Percentiles rank a stretch among this genome's conserved stretches.
Conservation (phyloP, 73 alveolate species). For the Tetrahymena elliotti region DNA sequence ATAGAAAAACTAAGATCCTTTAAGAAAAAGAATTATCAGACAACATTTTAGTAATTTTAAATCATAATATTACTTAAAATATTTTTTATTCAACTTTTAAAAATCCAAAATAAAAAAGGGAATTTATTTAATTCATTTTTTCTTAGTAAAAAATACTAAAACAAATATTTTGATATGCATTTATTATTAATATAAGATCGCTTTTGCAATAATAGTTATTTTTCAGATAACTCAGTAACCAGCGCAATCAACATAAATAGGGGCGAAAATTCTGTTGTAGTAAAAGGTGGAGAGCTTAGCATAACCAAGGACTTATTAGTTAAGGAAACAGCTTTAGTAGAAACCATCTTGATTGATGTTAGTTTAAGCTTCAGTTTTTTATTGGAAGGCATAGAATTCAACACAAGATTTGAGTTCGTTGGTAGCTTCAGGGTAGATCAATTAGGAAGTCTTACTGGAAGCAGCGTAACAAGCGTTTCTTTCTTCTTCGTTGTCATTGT, state of each 20-base stretch:
- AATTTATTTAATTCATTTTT: no score
- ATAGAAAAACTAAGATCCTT: no score
- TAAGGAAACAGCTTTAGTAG: neutral
- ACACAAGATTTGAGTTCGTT: neutral
- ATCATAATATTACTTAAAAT: no score
- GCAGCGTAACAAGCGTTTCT: neutral
- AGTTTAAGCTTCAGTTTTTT: neutral
- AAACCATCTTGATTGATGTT: neutral
- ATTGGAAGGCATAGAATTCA: neutral
- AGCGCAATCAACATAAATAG: neutral
- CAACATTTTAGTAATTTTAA: no score
- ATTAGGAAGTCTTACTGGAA: neutral
- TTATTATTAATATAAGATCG: neutral
- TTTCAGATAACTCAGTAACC: neutral
- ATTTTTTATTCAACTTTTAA: no score
- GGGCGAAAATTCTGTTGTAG: neutral
- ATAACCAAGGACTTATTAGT: neutral
- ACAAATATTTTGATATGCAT: neutral
- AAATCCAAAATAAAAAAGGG: neutral
- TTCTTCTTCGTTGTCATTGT: neutral
- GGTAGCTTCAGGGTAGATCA: neutral
- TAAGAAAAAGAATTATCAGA: no score
- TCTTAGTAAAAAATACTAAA: no score
- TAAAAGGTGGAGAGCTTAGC: neutral
- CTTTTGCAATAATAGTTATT: neutral